A percentile compares a stretch with the other conserved stretches of the same genome.
These are phyloP conservation scores for Cladophialophora bantiana DNA, from an alignment of 2,329 filamentous ascomycete species.

Conservation along the genomic window DNA sequence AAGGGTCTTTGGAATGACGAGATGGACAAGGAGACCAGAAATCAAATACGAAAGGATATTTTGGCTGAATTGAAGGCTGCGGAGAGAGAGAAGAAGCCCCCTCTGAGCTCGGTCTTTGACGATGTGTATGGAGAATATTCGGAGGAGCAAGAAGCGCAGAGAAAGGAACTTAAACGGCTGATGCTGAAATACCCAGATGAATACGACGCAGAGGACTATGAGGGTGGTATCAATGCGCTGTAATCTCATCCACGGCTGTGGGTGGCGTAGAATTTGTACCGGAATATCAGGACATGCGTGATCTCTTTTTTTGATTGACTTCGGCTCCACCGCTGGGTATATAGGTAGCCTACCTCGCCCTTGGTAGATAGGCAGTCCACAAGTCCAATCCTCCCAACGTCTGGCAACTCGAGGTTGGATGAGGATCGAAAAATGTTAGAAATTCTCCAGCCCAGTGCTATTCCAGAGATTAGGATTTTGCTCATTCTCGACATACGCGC, in stretches of 20 bases:
- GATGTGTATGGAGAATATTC: constrained; percentile 90
- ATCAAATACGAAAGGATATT: constrained; percentile 72
- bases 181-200: constrained; percentile 87
- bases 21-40: constrained; percentile 75
- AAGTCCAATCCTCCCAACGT: no score
- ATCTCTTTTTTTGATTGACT: no score
- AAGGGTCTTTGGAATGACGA: constrained; percentile 83
- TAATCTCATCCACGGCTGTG: constrained; percentile 35
- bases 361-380: no score
- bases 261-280: neutral
- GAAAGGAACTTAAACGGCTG: constrained; percentile 72
- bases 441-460: neutral
- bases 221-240: constrained; percentile 73
- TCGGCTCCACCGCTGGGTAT: no score
- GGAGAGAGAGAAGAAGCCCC: constrained; percentile 62
- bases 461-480: neutral
- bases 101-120: constrained; percentile 69
- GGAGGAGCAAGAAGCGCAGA: constrained; percentile 77
- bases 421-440: neutral
- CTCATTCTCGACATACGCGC: neutral
- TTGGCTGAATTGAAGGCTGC: constrained; percentile 81
- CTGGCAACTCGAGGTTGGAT: neutral
- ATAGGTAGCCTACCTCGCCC: neutral
- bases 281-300: no score
- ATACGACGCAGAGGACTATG: constrained; percentile 81